Evolutionary conservation across 768 basidiomycete genomes (phyloP), one percentile per base, ranked within the genome.

Genomic region (Psilocybe tampanensis): DNA sequence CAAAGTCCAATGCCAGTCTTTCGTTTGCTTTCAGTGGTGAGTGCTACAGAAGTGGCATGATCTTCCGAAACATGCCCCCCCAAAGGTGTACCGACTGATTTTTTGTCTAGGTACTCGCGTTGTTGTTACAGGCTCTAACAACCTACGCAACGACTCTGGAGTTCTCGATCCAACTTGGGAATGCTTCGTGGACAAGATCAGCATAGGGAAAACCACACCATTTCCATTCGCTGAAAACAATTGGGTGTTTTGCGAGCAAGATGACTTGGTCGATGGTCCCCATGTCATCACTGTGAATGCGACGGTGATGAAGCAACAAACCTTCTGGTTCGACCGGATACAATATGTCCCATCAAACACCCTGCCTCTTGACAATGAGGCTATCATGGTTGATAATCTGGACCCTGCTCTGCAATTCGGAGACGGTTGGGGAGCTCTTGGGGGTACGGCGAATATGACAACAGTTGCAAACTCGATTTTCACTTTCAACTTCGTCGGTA

Each of bases 271-370:
- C 2, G 61, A 69, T 19, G 71, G 68, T 8, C 56, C 62, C 1
- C 73, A 74, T 52, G 43, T 43, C 7, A 41, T 72, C 29, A 68
- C 59, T 9, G 59, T 72, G 19, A 66, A 69, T 15, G 68, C 66
- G 19, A 64, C 65, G 15, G 64, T 63, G 9, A 62, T 56, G 15
- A 60, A 53, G 29, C 56, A 64, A 13, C 62, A 67, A 41, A 63
- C 69, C 1, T 71, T 72, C 57, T 74, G 70, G 64, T 54, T 72
- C 18, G 72, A 72, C 55, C 50, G 57, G 2, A 56, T 72, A 22
- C 47, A 63, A 18, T 74, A 71, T 44, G 55, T 65, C 9, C 71
- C 70, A 11, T 62, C 66, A 8, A 17, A 62, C 8, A 49, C 39
- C 29, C 56, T 59, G 5, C 24, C 56, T 8, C 34, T 58, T 13